Conservation (phyloP, 805 yeast species). For the Candida ulmi region DNA sequence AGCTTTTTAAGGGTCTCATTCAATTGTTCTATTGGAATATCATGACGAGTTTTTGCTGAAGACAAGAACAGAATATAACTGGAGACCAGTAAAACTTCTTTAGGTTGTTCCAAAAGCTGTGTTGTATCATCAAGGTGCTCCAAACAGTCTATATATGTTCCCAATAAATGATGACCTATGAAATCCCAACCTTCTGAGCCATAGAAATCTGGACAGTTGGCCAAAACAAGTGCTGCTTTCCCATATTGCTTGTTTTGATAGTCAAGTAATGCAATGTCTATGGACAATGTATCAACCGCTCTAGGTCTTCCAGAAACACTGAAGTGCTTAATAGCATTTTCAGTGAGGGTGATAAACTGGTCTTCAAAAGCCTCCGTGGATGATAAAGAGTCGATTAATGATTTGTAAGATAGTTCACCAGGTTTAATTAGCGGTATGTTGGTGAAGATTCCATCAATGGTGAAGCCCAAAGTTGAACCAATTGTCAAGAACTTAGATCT, state of each 20-base stretch:
- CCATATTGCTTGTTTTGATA: conserved; percentile 51
- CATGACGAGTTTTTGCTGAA: background rate
- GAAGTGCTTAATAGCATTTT: conserved; percentile 47
- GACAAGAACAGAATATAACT: conserved; percentile 8
- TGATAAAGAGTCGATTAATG: conserved; percentile 21
- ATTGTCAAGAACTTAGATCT: conserved; percentile 36
- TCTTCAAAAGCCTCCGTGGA: conserved; percentile 31
- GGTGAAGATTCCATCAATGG: conserved; percentile 26
- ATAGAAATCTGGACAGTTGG: conserved; percentile 65
- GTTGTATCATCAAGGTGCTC: conserved; percentile 31
- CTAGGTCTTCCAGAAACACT: conserved; percentile 49
- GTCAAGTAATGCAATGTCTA: conserved; percentile 72
- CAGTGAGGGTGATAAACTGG: conserved; percentile 48
- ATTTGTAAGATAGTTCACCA: conserved; percentile 6
- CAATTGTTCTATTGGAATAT: background rate
- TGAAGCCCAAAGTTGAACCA: conserved; percentile 26
- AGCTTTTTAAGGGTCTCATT: background rate
- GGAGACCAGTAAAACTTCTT: conserved; percentile 4
- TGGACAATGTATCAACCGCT: conserved; percentile 65
- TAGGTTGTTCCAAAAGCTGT: conserved; percentile 13
- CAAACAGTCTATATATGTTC: conserved; percentile 65
- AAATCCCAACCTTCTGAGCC: conserved; percentile 67
- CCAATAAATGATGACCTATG: conserved; percentile 61
- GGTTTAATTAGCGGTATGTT: conserved; percentile 4
- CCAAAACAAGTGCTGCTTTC: conserved; percentile 57